These are phyloP conservation scores for Emergomyces pasteurianus DNA, from an alignment of 2,329 filamentous ascomycete genomes.

Conservation along the genomic window DNA sequence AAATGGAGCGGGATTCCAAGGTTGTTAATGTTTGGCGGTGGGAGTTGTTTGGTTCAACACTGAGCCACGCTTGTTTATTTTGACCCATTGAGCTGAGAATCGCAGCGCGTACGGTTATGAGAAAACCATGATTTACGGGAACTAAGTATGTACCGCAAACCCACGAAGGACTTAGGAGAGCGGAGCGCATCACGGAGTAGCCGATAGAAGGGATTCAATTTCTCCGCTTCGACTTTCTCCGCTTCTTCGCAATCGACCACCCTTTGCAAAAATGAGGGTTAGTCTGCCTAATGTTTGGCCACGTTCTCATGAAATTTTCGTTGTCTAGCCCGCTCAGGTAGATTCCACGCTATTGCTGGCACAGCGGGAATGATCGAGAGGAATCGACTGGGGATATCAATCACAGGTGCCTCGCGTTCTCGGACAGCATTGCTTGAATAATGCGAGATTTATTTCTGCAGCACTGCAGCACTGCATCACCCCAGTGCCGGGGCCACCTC, in stretches of 20 bases:
- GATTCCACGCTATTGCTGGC: background rate
- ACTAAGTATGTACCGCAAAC: background rate
- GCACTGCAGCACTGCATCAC: no score
- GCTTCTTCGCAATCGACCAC: no score
- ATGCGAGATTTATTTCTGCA: background rate
- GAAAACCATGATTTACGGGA: background rate
- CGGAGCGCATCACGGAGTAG: background rate
- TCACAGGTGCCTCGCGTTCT: background rate
- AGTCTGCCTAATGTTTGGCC: background rate
- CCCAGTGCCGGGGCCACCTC: background rate
- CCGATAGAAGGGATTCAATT: background rate
- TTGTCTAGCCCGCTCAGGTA: background rate
- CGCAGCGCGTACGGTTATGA: background rate
- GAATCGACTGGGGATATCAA: background rate
- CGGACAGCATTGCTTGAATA: background rate
- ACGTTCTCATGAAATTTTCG: background rate
- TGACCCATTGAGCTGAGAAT: no score
- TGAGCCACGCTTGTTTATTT: background rate
- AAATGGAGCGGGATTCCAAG: background rate
- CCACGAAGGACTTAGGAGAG: background rate
- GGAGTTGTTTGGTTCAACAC: background rate
- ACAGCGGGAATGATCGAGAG: background rate
- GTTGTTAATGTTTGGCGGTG: background rate
- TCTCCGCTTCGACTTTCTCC: background rate
- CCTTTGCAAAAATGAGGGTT: no score